Conservation (phyloP, 2,329 filamentous ascomycete species). For the Dothistroma pini region DNA sequence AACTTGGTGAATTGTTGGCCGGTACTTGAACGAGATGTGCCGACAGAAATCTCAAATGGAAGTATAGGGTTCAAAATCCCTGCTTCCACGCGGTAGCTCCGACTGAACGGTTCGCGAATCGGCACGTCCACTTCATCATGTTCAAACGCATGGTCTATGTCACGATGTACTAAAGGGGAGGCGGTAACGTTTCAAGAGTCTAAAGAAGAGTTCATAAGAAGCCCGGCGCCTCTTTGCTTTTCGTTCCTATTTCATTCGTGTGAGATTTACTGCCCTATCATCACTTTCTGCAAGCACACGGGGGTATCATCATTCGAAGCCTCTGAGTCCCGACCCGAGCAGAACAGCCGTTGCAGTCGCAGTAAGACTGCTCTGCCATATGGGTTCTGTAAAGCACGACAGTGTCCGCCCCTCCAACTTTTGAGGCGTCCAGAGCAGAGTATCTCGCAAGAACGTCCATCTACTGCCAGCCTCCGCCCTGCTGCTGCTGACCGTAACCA, state of each 20-base stretch:
- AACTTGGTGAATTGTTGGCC: background rate
- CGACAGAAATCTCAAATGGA: background rate
- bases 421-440: constrained; percentile 9
- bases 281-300: constrained; percentile 8
- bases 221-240: background rate
- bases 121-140: background rate
- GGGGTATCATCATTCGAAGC: constrained; percentile 1
- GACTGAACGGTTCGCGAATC: background rate
- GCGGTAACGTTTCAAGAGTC: background rate
- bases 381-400: constrained; percentile 14
- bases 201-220: background rate
- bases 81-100: background rate
- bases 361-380: constrained; percentile 12
- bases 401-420: constrained; percentile 19
- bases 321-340: background rate
- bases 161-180: background rate
- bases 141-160: background rate
- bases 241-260: constrained; percentile 1
- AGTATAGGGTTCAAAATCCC: background rate
- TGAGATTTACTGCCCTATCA: constrained; percentile 4
- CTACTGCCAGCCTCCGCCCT: constrained; percentile 23
- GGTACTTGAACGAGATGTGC: background rate
- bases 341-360: constrained; percentile 1
- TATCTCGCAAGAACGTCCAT: constrained; percentile 3
- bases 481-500: constrained; percentile 30